Base-by-base conservation (phyloP, 352 stramenopile species). In the Hyaloperonospora arabidopsidis region DNA sequence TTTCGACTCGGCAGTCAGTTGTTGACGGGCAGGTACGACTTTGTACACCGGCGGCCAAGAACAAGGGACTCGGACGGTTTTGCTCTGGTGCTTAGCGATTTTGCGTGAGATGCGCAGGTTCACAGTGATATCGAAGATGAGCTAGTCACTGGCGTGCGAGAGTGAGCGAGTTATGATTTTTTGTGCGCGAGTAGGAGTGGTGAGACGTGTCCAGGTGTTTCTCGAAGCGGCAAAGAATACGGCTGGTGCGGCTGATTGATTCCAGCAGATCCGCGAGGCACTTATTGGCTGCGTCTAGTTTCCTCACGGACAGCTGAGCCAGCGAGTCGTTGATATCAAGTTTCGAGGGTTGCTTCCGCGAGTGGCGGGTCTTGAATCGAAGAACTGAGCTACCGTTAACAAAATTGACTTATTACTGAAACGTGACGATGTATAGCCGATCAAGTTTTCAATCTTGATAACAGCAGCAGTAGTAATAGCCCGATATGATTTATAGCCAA, bases 321-420 rank as follows among this genome's bases (percentile, higher is more conserved):
- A 47, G 40, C 6, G 40, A 47, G 40, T 47, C 40, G 40, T 29
- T 29, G 10, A 29, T 47, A 19, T 47, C 7, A 12, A 47, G 40
- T 32, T 28, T 13, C 40, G 40, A 23, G 14, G 40, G 40, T 47
- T 47, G 18, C 40, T 32, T 47, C 2, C 21, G 21, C 40, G 19
- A 8, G 40, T 47, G 19, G 18, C 40, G 18, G 18, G 40, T 47
- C 40, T 32, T 47, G 40, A 47, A 47, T 19, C 19, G 40, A 47
- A 47, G 40, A 17, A 29, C 40, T 32, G 19, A 47, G 18, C 40
- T 38, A 13, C 32, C 32, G 32, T 38, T 38, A 38, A 38, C 32
- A 7, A 7, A 38, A 38, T 13, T 38, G 32, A 38, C 32, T 38
- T 38, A 38, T 13, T 38, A 38, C 32, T 13, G 32, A 38, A 38